Percentiles rank a stretch among this genome's conserved stretches.
phyloP scores from a whole-genome alignment of 106 monocot genomes.

The Gastrodia elata region DNA sequence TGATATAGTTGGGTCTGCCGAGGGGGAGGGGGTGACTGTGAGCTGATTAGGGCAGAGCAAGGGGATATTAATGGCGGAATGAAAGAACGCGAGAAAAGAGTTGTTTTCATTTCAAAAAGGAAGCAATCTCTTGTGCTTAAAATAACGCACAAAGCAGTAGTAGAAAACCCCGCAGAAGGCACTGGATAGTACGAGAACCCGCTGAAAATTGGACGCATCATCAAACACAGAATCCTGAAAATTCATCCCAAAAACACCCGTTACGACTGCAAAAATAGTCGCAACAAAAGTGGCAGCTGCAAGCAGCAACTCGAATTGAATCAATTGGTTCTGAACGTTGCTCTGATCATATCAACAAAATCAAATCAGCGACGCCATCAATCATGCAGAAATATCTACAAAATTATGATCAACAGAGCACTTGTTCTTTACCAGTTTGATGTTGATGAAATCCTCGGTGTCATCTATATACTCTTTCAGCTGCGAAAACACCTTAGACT shows the following conservation, averaged over 20 bases:
- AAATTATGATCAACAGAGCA: no score
- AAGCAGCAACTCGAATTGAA: constrained; percentile 37
- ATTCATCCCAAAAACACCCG: constrained; percentile 45
- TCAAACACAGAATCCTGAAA: constrained; percentile 28
- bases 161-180: constrained; percentile 15
- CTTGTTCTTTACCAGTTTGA: constrained; percentile 42
- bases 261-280: constrained; percentile 38
- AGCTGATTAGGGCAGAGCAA: no score
- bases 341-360: constrained; percentile 14
- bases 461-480: constrained; percentile 59
- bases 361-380: no score
- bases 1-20: no score
- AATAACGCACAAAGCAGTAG: constrained; percentile 17
- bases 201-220: constrained; percentile 20
- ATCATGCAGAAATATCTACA: no score
- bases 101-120: constrained; percentile 15
- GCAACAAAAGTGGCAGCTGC: constrained; percentile 38
- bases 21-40: no score
- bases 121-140: constrained; percentile 26
- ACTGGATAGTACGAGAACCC: constrained; percentile 15
- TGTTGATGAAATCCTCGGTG: constrained; percentile 63
- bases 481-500: constrained; percentile 13
- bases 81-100: no score
- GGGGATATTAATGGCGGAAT: no score
- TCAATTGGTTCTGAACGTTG: constrained; percentile 36